Percentiles rank a stretch among this genome's conserved stretches.
phyloP scores from a whole-genome alignment of 2,329 filamentous ascomycete genomes.

The Aspergillus udagawae region DNA sequence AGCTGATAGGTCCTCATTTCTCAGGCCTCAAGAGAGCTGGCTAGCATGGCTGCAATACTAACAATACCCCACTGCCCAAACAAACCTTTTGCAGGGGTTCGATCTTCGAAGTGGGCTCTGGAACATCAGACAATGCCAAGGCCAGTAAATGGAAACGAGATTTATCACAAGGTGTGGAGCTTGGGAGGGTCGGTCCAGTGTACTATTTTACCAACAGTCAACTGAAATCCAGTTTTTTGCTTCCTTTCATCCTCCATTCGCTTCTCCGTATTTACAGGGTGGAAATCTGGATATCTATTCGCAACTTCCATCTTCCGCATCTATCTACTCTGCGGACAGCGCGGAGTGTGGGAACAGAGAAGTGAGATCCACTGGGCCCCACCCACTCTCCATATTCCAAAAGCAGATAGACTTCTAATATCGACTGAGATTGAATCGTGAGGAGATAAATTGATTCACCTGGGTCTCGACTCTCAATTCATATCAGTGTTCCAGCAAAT shows the following conservation, averaged over 20 bases:
- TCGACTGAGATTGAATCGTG: neutral
- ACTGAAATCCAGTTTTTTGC: neutral
- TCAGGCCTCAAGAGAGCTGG: neutral
- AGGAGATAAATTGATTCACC: neutral
- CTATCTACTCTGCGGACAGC: neutral
- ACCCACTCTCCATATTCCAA: neutral
- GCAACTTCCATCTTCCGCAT: neutral
- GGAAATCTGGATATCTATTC: neutral
- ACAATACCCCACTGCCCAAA: constrained; percentile 3
- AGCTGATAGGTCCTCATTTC: constrained; percentile 12
- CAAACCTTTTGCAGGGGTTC: constrained; percentile 15
- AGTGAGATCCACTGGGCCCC: neutral
- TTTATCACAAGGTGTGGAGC: constrained; percentile 8
- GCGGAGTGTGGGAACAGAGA: neutral
- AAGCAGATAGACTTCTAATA: neutral
- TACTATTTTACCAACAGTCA: neutral
- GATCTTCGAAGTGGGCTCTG: constrained; percentile 8
- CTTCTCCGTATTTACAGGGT: neutral
- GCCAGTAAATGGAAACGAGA: neutral
- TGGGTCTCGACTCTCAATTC: neutral
- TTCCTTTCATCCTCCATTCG: neutral
- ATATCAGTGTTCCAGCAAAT: neutral
- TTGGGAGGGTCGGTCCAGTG: neutral
- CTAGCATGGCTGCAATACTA: constrained; percentile 7
- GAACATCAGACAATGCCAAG: constrained; percentile 15